These are phyloP conservation scores for Hypseocharis bilobata DNA, from an alignment of 441 rosid genomes.

Conservation along the genomic window DNA sequence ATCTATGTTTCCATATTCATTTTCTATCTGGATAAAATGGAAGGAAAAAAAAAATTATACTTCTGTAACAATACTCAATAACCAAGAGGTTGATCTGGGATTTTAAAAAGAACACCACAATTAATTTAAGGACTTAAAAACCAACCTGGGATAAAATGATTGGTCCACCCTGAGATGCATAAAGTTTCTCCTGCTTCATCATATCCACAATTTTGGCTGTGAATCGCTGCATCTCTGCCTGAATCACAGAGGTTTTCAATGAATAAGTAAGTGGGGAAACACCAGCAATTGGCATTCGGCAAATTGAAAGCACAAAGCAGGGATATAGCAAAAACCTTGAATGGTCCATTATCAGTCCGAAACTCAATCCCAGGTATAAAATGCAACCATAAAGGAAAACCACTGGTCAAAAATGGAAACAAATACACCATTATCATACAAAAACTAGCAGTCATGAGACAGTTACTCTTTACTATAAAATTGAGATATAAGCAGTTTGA, in stretches of 20 bases:
- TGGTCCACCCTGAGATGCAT: conserved; percentile 73
- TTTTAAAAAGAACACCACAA: conserved; percentile 9
- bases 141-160: conserved; percentile 60
- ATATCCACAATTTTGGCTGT: conserved; percentile 53
- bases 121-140: neutral
- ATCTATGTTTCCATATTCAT: conserved; percentile 58
- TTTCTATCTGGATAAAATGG: conserved; percentile 46
- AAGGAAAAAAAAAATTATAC: neutral
- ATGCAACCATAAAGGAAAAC: conserved; percentile 68
- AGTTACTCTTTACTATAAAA: no score
- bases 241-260: conserved; percentile 13
- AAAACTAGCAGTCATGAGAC: neutral
- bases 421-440: neutral
- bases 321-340: conserved; percentile 36
- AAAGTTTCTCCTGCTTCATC: conserved; percentile 59
- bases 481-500: neutral
- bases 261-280: neutral
- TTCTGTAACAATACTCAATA: neutral
- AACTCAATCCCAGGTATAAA: conserved; percentile 51
- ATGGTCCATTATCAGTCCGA: conserved; percentile 56
- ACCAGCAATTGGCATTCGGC: neutral
- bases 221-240: conserved; percentile 68
- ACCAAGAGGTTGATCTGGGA: conserved; percentile 17
- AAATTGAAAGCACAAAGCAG: neutral
- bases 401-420: conserved; percentile 32